Base-by-base conservation (phyloP, 768 basidiomycete genomes). In the Porpolomopsis calyptriformis region DNA sequence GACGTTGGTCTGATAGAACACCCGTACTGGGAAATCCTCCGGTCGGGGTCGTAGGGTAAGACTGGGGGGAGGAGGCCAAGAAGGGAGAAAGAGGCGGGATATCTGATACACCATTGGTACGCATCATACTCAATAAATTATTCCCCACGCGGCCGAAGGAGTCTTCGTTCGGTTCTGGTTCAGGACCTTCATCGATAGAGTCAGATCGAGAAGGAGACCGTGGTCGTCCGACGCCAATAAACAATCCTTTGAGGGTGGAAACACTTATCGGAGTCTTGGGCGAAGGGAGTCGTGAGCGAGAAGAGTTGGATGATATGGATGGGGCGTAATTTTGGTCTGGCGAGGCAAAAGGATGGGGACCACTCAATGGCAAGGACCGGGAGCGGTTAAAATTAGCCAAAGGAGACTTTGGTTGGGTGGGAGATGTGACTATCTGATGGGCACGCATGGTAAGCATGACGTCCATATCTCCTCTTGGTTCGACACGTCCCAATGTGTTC, bases 371-470 rank as follows among this genome's bases (percentile, higher is more conserved):
- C 18, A 48, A 40, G 44, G 42, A 36, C 6, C 20, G 47, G 12
- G 26, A 37, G 37, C 36, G 14, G 42, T 10, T 27, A 44, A 7
- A 44, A 26, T 45, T 26, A 29, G 44, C 31, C 19, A 46, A 53
- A 18, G 46, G 26, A 43, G 53, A 50, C 22, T 55, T 51, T 26
- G 49, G 37, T 19, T 55, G 45, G 16, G 59, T 59, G 43, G 61
- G 60, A 22, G 67, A 67, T 23, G 67, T 65, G 51, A 70, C 65
- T 44, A 78, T 62, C n/a, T 74, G 78, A 53, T 85, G 82, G 25
- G 77, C 69, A 29, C 80, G 79, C 70, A 88, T 85, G 24, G 82
- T 81, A 27, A 88, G 69, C 76, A 86, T 83, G 39, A 87, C 85
- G 57, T 88, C 85, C 67, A 88, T 76, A 56, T 88, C 85, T 4